Base-by-base conservation (phyloP, 228 moss, liverwort and hornwort genomes). In the Sphagnum magellanicum region DNA sequence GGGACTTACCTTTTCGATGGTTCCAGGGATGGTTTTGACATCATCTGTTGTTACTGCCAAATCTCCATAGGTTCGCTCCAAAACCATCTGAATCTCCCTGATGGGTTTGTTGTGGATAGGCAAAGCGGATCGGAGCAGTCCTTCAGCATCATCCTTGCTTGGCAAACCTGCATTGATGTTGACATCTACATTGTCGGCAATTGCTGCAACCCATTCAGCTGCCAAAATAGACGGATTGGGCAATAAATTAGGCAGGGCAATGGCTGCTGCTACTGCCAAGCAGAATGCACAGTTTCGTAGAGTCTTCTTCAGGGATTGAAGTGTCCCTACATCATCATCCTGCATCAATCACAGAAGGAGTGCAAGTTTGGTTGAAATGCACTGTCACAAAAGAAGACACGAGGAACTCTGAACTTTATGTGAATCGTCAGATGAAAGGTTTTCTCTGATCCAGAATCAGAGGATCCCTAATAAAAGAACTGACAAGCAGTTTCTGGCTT, bases 91-190 rank as follows among this genome's bases (percentile, higher is more conserved):
- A 65, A 89, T 73, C 14, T 87, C 92, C 63, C 87, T 87, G 12
- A 92, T 89, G 7, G 87, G 74, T 77, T 68, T 77, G 75, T 89
- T 87, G 0, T 78, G 65, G 4, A 92, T 71, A 7, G 92, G 92
- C 72, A 92, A 73, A 16, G 89, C 92, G 64, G 89, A 84, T 74
- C 92, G 79, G 50, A 92, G 87, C 70, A 92, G 72, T 4, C 75
- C 77, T 47, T 75, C 78, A 3, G 89, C 85, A 69, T 92, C 89
- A 71, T 82, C 87, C 14, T 81, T 64, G 8, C 89, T 87, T 61
- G 85, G 85, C 0, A 2, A 32, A 32, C 32, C 32, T 32, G 32
- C 3, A 32, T 32, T 32, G 32, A 32, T 32, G 32, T 32, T 32
- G 32, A 32, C 32, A 32, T 3, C 32, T 32, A 32, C 32, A 32